Percentiles rank a stretch among this genome's conserved stretches.
Conservation (phyloP, 2,329 filamentous ascomycete species). For the Knufia petricola region DNA sequence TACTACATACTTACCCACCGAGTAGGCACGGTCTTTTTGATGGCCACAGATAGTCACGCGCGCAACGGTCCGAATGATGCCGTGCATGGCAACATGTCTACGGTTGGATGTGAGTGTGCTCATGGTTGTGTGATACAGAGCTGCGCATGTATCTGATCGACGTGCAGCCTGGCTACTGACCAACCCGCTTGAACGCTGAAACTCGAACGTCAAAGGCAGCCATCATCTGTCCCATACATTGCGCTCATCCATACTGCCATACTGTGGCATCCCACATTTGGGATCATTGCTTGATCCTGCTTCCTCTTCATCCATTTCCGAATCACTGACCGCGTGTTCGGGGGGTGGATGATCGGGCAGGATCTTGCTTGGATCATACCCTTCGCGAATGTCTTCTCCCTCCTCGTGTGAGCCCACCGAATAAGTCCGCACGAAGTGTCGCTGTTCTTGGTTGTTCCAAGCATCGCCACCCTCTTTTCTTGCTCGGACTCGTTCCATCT, state of each 20-base stretch:
- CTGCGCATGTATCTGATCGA: too few relatives aligned
- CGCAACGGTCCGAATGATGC: too few relatives aligned
- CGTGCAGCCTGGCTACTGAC: too few relatives aligned
- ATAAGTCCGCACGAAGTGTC: conserved; percentile 22
- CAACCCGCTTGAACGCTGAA: conserved; percentile 1
- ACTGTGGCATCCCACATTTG: conserved; percentile 3
- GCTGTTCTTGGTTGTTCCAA: conserved; percentile 42
- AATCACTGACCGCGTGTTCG: conserved; percentile 21
- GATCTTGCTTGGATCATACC: conserved; percentile 21
- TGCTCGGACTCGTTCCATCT: conserved; percentile 51
- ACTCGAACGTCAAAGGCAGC: too few relatives aligned
- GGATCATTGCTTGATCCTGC: conserved; percentile 6
- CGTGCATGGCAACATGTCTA: too few relatives aligned
- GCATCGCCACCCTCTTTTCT: conserved; percentile 53
- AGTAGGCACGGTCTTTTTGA: too few relatives aligned
- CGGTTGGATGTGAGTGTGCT: too few relatives aligned
- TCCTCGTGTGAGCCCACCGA: conserved; percentile 1
- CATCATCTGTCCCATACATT: conserved; percentile 4
- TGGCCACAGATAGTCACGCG: too few relatives aligned
- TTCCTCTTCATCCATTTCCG: conserved; percentile 16
- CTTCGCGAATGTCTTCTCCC: conserved; percentile 16
- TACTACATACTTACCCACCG: too few relatives aligned
- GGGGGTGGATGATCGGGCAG: conserved; percentile 18
- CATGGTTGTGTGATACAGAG: too few relatives aligned
- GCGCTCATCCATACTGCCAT: conserved; percentile 2